Base-by-base conservation (phyloP, 2,329 filamentous ascomycete genomes). In the Neoarthrinium moseri region DNA sequence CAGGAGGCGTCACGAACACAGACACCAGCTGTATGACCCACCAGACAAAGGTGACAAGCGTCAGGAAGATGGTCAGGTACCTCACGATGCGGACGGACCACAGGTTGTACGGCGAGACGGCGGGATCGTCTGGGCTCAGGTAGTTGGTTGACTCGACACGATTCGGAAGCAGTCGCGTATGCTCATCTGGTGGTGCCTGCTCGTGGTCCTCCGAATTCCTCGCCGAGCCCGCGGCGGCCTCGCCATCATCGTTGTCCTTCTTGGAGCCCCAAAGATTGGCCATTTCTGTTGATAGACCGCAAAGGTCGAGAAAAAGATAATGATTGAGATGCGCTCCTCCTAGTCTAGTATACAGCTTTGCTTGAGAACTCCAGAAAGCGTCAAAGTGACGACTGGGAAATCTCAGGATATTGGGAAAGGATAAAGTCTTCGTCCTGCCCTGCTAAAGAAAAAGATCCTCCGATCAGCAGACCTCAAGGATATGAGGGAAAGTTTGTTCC, bases 11-110 rank as follows among this genome's bases (percentile, higher is more conserved):
- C 55, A 95, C 84, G 69, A 99, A 99, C 54, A 87, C 83, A 45
- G 89, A 90, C 13, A 96, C 83, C n/a, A 99, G 77, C 26, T 96
- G 74, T 44, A 96, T 66, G 8, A 89, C 78, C 92, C 94, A 97
- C 92, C 92, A 97, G n/a, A 90, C 59, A 59, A 95, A 90, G 46
- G 84, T 88, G 56, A 91, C 63, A 42, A 83, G 65, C 17, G 92
- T 74, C 60, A 96, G 88, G 29, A 89, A 57, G 45, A 95, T 74
- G 5, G 90, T 92, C 50, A 94, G 66, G 61, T 84, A 89, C 62
- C 91, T 83, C 45, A 94, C 74, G 37, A 87, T 80, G 15, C 94
- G 86, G 40, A 99, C 87, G 48, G 83, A 89, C 86, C 91, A 96
- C 29, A 97, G 80, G 58, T 99, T 99, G 71, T 96, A 96, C 0